Evolutionary conservation across 352 stramenopile genomes (phyloP), one percentile per base, ranked within the genome.

Genomic region (Phytophthora pinifolia): DNA sequence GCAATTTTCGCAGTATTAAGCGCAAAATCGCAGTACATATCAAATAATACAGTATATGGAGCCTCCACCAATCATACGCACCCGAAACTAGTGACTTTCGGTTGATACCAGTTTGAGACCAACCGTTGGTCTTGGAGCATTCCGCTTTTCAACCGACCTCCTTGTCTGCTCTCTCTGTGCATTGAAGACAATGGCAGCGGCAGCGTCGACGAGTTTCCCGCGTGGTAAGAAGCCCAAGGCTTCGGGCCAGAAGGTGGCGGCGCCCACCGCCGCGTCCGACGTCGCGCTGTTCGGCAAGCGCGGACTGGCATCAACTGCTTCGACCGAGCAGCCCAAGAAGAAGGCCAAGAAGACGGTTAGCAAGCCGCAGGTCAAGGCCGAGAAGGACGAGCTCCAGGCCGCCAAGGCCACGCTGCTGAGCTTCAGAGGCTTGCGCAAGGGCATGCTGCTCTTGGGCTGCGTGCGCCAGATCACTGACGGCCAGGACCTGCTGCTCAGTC

Each of bases 401-500:
- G 45, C 46, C 1, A 67, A 68, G 31, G 77, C 74, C 15, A 5
- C 55, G 1, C 56, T 74, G 35, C 62, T 94, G 13, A 90, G 60
- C 41, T 96, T 89, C 71, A 89, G 89, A 54, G 64, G 57, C 22
- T 61, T 94, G 46, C 73, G 60, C 60, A 88, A 88, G 53, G 76
- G 78, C 20, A 62, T 83, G 68, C 60, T 82, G 46, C 57, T 98
- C 14, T 67, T 98, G 15, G 93, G 88, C 18, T 86, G 86, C 48
- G 74, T 98, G 49, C 79, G 89, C 22, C 88, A 98, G 68, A 69
- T 98, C 12, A 86, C 79, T 49, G 77, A 97, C 48, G 72, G 86
- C 34, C 71, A 65, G 30, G 77, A 88, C 55, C 68, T 96, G 32
- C 65, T 98, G 20, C 59, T 98, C 30, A 91, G 73, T 34, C 70